phyloP scores from a whole-genome alignment of 176 grass and related monocot species.

The Bromus sterilis region DNA sequence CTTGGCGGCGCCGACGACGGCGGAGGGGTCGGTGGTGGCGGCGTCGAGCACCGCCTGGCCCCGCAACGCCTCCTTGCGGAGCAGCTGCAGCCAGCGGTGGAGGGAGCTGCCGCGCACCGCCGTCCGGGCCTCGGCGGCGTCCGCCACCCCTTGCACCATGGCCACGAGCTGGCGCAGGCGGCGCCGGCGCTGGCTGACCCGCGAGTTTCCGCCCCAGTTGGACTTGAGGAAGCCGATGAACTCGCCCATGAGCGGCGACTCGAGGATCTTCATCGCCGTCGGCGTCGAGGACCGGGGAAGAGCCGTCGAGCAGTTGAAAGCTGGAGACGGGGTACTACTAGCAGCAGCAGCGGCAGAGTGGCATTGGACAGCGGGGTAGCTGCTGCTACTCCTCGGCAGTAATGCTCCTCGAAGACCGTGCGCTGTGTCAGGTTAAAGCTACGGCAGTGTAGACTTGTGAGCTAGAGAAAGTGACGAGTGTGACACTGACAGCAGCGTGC shows the following conservation, averaged over 20 bases:
- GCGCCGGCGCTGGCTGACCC: neutral
- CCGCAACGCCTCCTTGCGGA: neutral
- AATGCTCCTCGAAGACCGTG: too few relatives aligned
- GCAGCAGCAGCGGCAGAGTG: too few relatives aligned
- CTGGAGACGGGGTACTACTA: too few relatives aligned
- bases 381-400: too few relatives aligned
- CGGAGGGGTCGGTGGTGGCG: neutral
- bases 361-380: too few relatives aligned
- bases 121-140: neutral
- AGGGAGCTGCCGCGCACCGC: neutral
- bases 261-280: neutral
- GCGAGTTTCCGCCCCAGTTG: neutral
- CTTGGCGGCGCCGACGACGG: neutral
- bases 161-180: constrained; percentile 7
- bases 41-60: constrained; percentile 18
- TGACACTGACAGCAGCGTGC: too few relatives aligned
- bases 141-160: neutral
- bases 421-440: too few relatives aligned
- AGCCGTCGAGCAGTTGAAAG: too few relatives aligned
- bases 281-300: neutral
- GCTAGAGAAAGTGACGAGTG: too few relatives aligned
- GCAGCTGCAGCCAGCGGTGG: neutral
- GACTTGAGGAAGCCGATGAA: neutral
- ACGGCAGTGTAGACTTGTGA: too few relatives aligned
- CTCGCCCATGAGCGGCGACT: neutral